These are phyloP conservation scores for Hericium rajendrae DNA, from an alignment of 768 basidiomycete genomes.

Conservation along the genomic window DNA sequence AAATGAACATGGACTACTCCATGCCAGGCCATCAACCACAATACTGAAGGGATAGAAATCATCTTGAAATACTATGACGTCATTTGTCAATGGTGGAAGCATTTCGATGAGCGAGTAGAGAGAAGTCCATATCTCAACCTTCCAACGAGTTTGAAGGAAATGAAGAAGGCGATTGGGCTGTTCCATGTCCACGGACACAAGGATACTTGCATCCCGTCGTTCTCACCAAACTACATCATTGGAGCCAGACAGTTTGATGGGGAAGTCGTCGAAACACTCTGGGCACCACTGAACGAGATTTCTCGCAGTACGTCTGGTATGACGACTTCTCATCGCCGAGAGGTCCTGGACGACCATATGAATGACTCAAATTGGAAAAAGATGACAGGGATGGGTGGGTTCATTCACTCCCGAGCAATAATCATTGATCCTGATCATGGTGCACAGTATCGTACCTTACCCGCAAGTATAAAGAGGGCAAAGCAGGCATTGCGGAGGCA, in stretches of 20 bases:
- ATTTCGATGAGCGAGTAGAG: background rate
- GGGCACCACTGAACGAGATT: constrained; percentile 2
- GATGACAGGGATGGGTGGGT: background rate
- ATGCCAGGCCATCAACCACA: background rate
- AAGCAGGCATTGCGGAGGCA: background rate
- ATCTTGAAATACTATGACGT: background rate
- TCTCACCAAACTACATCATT: background rate
- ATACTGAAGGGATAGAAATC: background rate
- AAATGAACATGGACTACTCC: background rate
- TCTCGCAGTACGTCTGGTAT: constrained; percentile 1
- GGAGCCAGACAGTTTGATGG: constrained; percentile 2
- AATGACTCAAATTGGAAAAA: constrained; percentile 5
- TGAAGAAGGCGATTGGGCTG: background rate
- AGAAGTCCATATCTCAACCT: background rate
- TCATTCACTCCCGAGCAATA: background rate
- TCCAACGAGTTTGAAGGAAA: background rate
- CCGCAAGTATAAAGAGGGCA: background rate
- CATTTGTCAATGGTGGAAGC: background rate
- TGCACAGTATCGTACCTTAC: background rate
- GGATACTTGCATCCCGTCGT: background rate
- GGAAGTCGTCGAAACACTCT: constrained; percentile 1
- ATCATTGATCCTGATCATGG: background rate
- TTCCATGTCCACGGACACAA: constrained; percentile 4
- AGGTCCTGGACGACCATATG: background rate
- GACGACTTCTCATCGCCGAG: background rate